A percentile compares a stretch with the other conserved stretches of the same genome.
Conservation (phyloP, 1,284 basidiomycete genomes). For the Kwoniella shivajii region DNA sequence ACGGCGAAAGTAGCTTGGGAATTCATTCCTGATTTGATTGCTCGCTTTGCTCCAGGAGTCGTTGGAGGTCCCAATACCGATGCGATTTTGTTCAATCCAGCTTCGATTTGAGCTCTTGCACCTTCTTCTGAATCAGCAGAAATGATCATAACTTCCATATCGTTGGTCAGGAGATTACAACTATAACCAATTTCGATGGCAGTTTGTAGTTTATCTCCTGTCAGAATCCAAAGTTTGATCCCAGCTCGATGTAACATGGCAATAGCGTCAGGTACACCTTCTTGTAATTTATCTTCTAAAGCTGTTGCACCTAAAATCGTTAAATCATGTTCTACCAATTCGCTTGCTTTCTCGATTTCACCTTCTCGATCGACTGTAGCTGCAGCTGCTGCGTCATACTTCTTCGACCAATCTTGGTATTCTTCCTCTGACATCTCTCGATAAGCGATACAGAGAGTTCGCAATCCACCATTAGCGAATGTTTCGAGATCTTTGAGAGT, state of each 20-base stretch:
- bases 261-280: conserved; percentile 94
- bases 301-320: conserved; percentile 90
- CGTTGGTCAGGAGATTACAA: conserved; percentile 86
- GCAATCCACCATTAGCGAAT: conserved; percentile 88
- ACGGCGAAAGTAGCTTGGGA: conserved; percentile 70
- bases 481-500: conserved; percentile 86
- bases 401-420: conserved; percentile 76
- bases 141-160: conserved; percentile 93
- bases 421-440: conserved; percentile 78
- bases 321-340: conserved; percentile 79
- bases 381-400: conserved; percentile 78
- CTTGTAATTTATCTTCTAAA: conserved; percentile 94
- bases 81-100: conserved; percentile 90
- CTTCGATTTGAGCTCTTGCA: conserved; percentile 84
- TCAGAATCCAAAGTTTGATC: conserved; percentile 83
- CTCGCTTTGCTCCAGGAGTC: conserved; percentile 37
- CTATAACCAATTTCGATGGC: conserved; percentile 95
- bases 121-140: conserved; percentile 77
- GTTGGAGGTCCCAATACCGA: conserved; percentile 64
- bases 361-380: conserved; percentile 80
- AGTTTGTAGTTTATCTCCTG: conserved; percentile 94
- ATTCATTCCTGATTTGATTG: conserved; percentile 20
- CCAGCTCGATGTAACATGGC: conserved; percentile 88
- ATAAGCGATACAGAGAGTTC: conserved; percentile 89
- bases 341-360: conserved; percentile 84